A percentile compares a stretch with the other conserved stretches of the same genome.
Conservation (phyloP, 2,329 filamentous ascomycete genomes). For the Gnomoniopsis smithogilvyi region DNA sequence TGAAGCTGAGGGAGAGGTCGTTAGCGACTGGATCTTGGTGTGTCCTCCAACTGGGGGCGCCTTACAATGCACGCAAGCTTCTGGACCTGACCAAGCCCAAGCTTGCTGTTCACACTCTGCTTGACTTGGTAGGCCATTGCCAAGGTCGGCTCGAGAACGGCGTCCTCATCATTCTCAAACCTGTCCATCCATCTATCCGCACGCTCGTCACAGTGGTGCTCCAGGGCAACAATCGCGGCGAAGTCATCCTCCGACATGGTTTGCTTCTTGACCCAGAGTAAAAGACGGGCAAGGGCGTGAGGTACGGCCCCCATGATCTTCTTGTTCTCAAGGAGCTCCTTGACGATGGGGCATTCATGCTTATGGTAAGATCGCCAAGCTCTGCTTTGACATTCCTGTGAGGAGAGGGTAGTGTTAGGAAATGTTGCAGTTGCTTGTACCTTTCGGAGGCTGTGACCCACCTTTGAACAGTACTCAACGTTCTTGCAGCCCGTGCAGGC, state of each 20-base stretch:
- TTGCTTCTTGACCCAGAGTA: constrained; percentile 24
- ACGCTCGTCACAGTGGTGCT: constrained; percentile 25
- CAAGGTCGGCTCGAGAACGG: constrained; percentile 2
- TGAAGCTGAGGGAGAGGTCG: constrained; percentile 19
- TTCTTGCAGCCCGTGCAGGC: constrained; percentile 24
- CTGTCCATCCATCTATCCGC: constrained; percentile 9
- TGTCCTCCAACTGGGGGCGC: neutral
- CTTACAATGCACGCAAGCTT: constrained; percentile 22
- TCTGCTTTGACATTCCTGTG: constrained; percentile 26
- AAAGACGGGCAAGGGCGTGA: constrained; percentile 24
- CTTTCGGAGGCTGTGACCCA: constrained; percentile 3
- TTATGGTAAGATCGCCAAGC: constrained; percentile 29
- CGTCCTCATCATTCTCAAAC: constrained; percentile 8
- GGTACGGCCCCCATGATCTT: constrained; percentile 19
- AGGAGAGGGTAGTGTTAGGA: neutral
- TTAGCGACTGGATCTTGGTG: neutral
- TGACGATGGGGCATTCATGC: constrained; percentile 27
- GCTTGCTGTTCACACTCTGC: constrained; percentile 13
- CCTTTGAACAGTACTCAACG: constrained; percentile 28
- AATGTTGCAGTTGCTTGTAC: neutral
- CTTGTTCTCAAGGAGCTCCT: neutral
- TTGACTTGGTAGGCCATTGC: constrained; percentile 14
- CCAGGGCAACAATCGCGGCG: constrained; percentile 20
- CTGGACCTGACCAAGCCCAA: constrained; percentile 11
- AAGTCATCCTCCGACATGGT: constrained; percentile 19